Conservation (phyloP, 192 early-diverging fungal species). For the Phycomyces nitens region DNA sequence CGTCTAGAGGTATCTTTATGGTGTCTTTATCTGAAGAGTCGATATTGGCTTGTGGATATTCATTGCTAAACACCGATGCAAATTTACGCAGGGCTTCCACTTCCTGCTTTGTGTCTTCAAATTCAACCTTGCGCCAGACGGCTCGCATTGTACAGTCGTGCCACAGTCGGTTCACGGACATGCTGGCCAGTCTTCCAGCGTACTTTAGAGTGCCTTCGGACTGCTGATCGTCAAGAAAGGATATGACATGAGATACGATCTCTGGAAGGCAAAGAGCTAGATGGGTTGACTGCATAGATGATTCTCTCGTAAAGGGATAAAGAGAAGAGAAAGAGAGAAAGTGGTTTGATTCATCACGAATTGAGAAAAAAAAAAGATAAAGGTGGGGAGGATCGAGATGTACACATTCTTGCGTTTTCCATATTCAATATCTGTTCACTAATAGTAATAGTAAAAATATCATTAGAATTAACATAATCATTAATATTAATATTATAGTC, state of each 20-base stretch:
- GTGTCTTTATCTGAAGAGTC: background rate
- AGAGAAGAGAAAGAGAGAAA: slow-evolving; percentile 2
- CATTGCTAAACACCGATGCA: slow-evolving; percentile 1
- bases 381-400: slow-evolving; percentile 4
- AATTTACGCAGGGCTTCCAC: slow-evolving; percentile 20
- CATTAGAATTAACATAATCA: too few species aligned
- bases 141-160: slow-evolving; percentile 22
- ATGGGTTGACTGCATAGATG: slow-evolving; percentile 3
- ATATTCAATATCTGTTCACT: slow-evolving; percentile 1
- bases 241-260: slow-evolving; percentile 14
- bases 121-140: slow-evolving; percentile 30
- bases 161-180: slow-evolving; percentile 34
- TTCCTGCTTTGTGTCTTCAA: slow-evolving; percentile 29
- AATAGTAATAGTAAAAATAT: too few species aligned
- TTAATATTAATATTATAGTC: too few species aligned
- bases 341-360: slow-evolving; percentile 4
- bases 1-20: too few species aligned
- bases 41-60: background rate
- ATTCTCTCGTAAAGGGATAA: background rate
- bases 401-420: slow-evolving; percentile 12
- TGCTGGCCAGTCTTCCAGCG: slow-evolving; percentile 16
- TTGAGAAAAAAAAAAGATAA: background rate
- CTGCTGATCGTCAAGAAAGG: slow-evolving; percentile 1
- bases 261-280: slow-evolving; percentile 7
- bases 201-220: slow-evolving; percentile 1